A percentile compares a stretch with the other conserved stretches of the same genome.
phyloP scores from a whole-genome alignment of 2,329 filamentous ascomycete species.

The Aureobasidium melanogenum region DNA sequence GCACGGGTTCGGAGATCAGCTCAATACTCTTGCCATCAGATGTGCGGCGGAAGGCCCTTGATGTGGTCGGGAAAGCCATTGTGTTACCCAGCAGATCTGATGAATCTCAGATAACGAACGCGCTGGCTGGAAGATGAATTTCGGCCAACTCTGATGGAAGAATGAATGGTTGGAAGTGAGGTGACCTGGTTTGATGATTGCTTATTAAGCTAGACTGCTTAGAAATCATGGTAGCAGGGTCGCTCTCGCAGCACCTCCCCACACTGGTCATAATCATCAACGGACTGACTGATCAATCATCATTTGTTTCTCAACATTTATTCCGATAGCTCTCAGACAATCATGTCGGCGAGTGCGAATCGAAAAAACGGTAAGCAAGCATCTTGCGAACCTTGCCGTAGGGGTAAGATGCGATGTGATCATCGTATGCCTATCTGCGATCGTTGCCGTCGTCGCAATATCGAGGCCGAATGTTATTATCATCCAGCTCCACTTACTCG shows the following conservation, averaged over 20 bases:
- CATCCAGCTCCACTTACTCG: constrained; percentile 17
- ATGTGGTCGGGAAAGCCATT: constrained; percentile 11
- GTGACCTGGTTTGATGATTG: neutral
- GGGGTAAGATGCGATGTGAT: constrained; percentile 17
- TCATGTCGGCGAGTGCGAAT: constrained; percentile 1
- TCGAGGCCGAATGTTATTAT: constrained; percentile 14
- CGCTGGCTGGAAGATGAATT: neutral
- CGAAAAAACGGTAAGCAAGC: constrained; percentile 17
- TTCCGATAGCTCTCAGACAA: neutral
- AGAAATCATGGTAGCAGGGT: neutral
- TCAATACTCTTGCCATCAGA: constrained; percentile 20
- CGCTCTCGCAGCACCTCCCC: neutral
- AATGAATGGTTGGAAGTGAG: neutral
- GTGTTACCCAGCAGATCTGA: neutral
- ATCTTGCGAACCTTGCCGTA: constrained; percentile 17
- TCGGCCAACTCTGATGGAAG: neutral
- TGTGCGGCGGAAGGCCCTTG: constrained; percentile 27
- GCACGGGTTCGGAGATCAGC: constrained; percentile 14
- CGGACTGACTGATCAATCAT: neutral
- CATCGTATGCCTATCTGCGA: constrained; percentile 14
- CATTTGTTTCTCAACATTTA: neutral
- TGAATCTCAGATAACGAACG: too few species aligned
- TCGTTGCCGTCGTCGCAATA: constrained; percentile 13
- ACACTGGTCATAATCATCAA: neutral
- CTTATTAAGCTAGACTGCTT: neutral